A percentile compares a stretch with the other conserved stretches of the same genome.
These are phyloP conservation scores for Arthrobotrys sphaeroides DNA, from an alignment of 2,329 filamentous ascomycete genomes.

Conservation along the genomic window DNA sequence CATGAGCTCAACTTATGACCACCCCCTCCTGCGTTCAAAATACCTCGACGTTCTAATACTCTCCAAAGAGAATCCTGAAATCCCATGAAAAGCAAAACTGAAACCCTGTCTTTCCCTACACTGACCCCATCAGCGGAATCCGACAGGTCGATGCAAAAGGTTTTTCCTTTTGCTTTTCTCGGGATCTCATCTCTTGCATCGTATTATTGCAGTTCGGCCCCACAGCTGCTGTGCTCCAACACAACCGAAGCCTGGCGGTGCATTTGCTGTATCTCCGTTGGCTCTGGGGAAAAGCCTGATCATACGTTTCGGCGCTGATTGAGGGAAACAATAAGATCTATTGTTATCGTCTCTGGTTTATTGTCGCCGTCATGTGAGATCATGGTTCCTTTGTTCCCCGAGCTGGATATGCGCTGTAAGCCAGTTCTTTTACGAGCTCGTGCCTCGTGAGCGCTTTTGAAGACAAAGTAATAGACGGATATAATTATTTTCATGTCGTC, in stretches of 20 bases:
- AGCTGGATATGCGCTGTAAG: neutral
- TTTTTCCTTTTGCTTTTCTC: conserved; percentile 21
- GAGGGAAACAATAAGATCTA: neutral
- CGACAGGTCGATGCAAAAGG: no score
- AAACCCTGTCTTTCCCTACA: conserved; percentile 16
- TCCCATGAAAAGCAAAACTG: conserved; percentile 13
- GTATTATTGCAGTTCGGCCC: conserved; percentile 28
- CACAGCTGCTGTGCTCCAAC: conserved; percentile 9
- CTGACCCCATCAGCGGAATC: neutral
- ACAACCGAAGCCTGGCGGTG: conserved; percentile 25
- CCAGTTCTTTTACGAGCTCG: neutral
- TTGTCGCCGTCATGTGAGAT: conserved; percentile 43
- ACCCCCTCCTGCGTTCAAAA: neutral
- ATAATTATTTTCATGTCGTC: neutral
- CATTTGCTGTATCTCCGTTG: conserved; percentile 10
- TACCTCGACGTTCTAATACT: neutral
- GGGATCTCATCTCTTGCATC: conserved; percentile 31
- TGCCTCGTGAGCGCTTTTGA: conserved; percentile 2
- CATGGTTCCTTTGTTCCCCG: conserved; percentile 29
- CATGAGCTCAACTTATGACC: conserved; percentile 1
- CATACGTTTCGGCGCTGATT: conserved; percentile 4
- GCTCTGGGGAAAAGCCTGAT: neutral
- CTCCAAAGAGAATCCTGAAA: neutral
- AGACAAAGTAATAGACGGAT: no score
- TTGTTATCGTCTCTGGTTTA: neutral